Evolutionary conservation across 306 rosid species (phyloP).

Genomic region (Quercus variabilis): DNA sequence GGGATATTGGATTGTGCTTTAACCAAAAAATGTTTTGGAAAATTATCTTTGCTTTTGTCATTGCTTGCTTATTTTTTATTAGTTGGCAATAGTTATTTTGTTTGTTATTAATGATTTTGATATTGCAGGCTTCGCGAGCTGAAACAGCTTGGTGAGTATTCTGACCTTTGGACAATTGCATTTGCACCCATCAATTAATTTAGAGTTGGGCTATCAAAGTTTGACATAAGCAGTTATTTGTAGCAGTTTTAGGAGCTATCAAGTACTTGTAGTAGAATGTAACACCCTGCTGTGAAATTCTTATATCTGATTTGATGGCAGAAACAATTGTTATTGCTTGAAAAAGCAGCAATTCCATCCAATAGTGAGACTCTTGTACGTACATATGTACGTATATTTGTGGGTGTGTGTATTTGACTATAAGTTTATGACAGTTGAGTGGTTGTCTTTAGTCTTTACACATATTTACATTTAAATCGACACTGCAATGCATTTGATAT

Average conservation of each 20-base stretch:
- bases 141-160: slow-evolving; percentile 86
- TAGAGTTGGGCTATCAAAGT: neutral
- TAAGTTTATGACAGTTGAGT: neutral
- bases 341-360: neutral
- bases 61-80: neutral
- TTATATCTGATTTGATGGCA: neutral
- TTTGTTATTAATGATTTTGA: neutral
- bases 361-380: no score
- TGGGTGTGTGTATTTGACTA: neutral
- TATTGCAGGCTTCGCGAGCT: slow-evolving; percentile 87
- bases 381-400: neutral
- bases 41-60: neutral
- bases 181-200: neutral
- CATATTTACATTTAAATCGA: neutral
- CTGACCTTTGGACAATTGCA: neutral
- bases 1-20: neutral
- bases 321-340: neutral
- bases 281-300: neutral
- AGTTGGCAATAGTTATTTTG: neutral
- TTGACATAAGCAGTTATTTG: neutral
- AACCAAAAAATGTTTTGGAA: no score
- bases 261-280: neutral
- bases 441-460: neutral
- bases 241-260: neutral
- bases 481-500: neutral